Conservation (phyloP, 805 yeast genomes). For the Candida nitratophila region DNA sequence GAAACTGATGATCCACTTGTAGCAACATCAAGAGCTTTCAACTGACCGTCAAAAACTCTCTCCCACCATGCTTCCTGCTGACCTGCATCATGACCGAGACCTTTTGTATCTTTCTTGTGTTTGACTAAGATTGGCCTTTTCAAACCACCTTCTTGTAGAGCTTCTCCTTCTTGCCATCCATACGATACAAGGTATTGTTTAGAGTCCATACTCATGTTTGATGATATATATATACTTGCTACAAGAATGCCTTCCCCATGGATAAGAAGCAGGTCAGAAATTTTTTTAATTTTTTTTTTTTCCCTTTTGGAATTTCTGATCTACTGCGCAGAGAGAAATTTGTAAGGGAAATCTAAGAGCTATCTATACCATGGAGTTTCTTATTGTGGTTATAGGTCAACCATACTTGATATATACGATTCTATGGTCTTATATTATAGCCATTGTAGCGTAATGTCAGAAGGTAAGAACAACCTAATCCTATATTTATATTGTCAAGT, state of each 20-base stretch:
- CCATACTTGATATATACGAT: too few relatives aligned
- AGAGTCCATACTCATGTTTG: conserved; percentile 55
- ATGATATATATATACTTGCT: background rate
- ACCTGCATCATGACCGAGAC: conserved; percentile 71
- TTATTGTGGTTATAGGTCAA: too few relatives aligned
- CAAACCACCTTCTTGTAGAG: conserved; percentile 70
- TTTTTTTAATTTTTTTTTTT: background rate
- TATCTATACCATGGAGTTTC: too few relatives aligned
- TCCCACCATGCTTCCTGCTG: conserved; percentile 98
- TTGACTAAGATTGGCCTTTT: conserved; percentile 81
- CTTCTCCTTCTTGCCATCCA: conserved; percentile 94
- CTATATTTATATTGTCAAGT: too few relatives aligned
- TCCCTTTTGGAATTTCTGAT: background rate
- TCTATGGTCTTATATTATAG: too few relatives aligned
- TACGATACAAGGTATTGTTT: conserved; percentile 61
- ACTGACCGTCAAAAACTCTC: conserved; percentile 85
- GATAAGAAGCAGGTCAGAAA: background rate
- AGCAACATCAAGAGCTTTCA: conserved; percentile 64
- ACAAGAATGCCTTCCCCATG: too few relatives aligned
- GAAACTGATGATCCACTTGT: conserved; percentile 27
- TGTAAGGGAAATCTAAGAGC: too few relatives aligned
- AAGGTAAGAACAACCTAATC: too few relatives aligned
- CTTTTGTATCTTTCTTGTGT: conserved; percentile 86
- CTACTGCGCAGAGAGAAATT: too few relatives aligned
- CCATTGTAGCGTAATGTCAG: too few relatives aligned